These are phyloP conservation scores for Cutaneotrichosporon spelunceum DNA, from an alignment of 1,284 basidiomycete species.

Conservation along the genomic window DNA sequence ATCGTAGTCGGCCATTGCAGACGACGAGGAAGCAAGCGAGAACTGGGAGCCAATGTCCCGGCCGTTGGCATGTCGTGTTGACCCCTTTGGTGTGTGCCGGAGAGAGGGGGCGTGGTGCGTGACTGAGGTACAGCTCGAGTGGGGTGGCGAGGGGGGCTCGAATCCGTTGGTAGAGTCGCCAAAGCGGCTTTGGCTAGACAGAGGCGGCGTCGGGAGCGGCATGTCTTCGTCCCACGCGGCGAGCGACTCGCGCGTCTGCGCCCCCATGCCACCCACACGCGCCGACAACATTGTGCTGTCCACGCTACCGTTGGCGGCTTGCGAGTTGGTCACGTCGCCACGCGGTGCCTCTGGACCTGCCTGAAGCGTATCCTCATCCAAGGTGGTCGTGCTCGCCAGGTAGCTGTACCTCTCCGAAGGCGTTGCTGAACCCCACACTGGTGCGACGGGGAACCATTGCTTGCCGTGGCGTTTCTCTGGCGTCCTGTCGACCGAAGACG, in stretches of 20 bases:
- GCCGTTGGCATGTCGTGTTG: neutral
- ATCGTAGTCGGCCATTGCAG: conserved; percentile 3
- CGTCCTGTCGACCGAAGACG: neutral
- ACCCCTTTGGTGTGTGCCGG: neutral
- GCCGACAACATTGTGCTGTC: neutral
- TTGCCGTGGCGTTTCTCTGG: neutral
- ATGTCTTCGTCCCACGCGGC: conserved; percentile 17
- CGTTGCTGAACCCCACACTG: neutral
- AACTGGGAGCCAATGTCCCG: conserved; percentile 1
- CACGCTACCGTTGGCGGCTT: neutral
- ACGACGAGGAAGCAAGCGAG: neutral
- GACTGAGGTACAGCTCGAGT: neutral
- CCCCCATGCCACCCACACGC: neutral
- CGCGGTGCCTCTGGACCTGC: neutral
- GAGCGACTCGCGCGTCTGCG: conserved; percentile 4
- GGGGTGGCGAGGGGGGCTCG: neutral
- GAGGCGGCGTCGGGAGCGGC: conserved; percentile 1
- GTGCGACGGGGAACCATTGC: conserved; percentile 4
- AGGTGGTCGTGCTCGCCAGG: neutral
- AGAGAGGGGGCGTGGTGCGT: neutral
- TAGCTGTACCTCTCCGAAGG: neutral
- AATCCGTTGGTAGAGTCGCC: neutral
- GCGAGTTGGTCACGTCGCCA: neutral
- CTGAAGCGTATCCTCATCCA: neutral
- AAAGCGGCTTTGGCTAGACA: neutral